Evolutionary conservation across 768 basidiomycete species (phyloP).

Genomic region (Phylloporus rhodoxanthus): DNA sequence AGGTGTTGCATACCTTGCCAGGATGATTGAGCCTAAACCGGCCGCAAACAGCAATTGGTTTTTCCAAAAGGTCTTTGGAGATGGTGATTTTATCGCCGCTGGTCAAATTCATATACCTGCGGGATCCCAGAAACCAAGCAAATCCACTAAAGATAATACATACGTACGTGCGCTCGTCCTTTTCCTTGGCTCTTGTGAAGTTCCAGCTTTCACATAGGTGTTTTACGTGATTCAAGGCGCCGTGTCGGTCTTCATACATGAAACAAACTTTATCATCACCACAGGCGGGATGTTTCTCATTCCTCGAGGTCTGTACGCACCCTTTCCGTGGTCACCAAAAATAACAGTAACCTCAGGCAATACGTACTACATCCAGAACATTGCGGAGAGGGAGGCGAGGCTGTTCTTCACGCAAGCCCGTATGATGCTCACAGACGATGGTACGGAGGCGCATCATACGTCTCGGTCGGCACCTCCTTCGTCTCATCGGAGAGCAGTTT

Average conservation of each 20-base stretch:
- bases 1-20: conserved; percentile 78
- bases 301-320: conserved; percentile 64
- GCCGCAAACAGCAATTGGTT: conserved; percentile 66
- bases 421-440: conserved; percentile 36
- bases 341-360: conserved; percentile 53
- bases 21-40: conserved; percentile 55
- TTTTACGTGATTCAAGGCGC: conserved; percentile 86
- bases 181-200: not conserved
- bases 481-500: conserved; percentile 25
- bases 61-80: conserved; percentile 90
- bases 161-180: conserved; percentile 52
- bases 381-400: conserved; percentile 69
- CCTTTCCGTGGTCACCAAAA: not conserved
- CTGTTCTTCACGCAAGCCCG: conserved; percentile 92
- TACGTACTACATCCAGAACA: conserved; percentile 85
- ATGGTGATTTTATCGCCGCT: conserved; percentile 86
- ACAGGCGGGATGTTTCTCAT: conserved; percentile 86
- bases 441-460: conserved; percentile 18
- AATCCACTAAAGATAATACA: conserved; percentile 89
- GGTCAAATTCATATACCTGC: conserved; percentile 83
- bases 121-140: conserved; percentile 74
- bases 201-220: conserved; percentile 36
- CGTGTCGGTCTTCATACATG: conserved; percentile 78
- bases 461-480: conserved; percentile 28
- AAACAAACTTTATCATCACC: conserved; percentile 69